Evolutionary conservation across 129 eudicot species (phyloP), one percentile per base, ranked within the genome.

Genomic region (Lonicera japonica): DNA sequence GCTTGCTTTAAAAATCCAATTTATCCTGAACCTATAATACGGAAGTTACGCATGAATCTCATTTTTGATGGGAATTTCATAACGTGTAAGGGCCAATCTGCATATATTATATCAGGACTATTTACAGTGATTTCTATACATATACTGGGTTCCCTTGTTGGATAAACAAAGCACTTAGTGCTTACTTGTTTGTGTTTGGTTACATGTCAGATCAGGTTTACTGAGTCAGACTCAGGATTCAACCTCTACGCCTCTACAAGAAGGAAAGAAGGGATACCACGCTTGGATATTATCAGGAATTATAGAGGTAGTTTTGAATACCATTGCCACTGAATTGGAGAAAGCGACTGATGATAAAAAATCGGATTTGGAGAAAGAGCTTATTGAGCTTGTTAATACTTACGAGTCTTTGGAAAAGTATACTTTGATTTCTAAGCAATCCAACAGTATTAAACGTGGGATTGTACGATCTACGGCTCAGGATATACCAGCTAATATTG

Each of bases 241-340:
- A 24, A 68, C 41, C 54, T 60, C 83, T 41, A 58, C 68, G 62
- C 55, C 78, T 22, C 71, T 59, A 57, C 78, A 74, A 74, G 89
- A 75, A 61, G 89, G 76, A 71, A 73, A 56, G 63, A 61, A 63
- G 67, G 66, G 56, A 69, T 81, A 50, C 51, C 65, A 77, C 73
- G 83, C 79, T 70, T 57, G 22, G 67, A 75, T 88, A 69, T 25
- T 84, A 36, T 76, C 76, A 21, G 96, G 96, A 61, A 67, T 77
- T 62, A 61, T 84, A 15, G 84, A 88, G 72, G 94, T 88, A 70
- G 57, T 84, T 55, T 64, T 88, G 72, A 88, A 84, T 69, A 73
- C 65, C n/a, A 60, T 77, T 57, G 82, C 80, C 53, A 25, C 71
- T 34, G 96, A 88, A 69, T 57, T 82, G 69, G 89, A 77, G 69